Base-by-base conservation (phyloP, 202 grass and related monocot genomes). In the Schoenoplectus tabernaemontani region DNA sequence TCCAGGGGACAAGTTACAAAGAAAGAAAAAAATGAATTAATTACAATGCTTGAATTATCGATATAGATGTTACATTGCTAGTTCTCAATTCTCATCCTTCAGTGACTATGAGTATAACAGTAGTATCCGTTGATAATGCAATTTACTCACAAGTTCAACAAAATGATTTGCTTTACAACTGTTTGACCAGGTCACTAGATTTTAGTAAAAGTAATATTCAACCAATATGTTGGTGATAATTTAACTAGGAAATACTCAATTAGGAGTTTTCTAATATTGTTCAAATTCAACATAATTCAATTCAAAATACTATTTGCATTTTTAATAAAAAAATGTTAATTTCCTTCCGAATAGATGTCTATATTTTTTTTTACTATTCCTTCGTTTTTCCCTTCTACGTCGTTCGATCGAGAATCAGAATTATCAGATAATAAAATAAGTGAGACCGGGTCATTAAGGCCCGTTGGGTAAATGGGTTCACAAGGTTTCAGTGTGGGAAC, bases 401-500 rank as follows among this genome's bases (percentile, higher is more conserved):
- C n/a, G n/a, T n/a, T n/a, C n/a, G n/a, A n/a, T n/a, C n/a, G n/a
- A n/a, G n/a, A n/a, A n/a, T n/a, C n/a, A n/a, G n/a, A 5, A 34
- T 64, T 41, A 15, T 12, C 5, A 72, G 15, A 72, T 72, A 32
- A 74, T 17, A 7, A 74, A 32, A 26, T 51, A 15, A 24, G 19
- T 60, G 77, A 36, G 59, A 61, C 39, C 56, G 54, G 17, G 58
- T 17, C 77, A 79, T 58, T 44, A 79, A 19, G 11, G 12, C 42
- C 42, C 64, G 77, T 79, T 79, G 77, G 77, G 20, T 26, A 79
- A 79, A 79, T 63, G 53, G 57, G 37, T 3, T 59, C 9, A 59
- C 75, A 58, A 59, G 36, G 11, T 46, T 56, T 48, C 63, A 37
- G 42, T 50, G 77, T n/a, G 77, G 23, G 19, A 46, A 42, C 50